Evolutionary conservation across 2,329 filamentous ascomycete species (phyloP), one percentile per base, ranked within the genome.

Genomic region (Xylaria sp.): DNA sequence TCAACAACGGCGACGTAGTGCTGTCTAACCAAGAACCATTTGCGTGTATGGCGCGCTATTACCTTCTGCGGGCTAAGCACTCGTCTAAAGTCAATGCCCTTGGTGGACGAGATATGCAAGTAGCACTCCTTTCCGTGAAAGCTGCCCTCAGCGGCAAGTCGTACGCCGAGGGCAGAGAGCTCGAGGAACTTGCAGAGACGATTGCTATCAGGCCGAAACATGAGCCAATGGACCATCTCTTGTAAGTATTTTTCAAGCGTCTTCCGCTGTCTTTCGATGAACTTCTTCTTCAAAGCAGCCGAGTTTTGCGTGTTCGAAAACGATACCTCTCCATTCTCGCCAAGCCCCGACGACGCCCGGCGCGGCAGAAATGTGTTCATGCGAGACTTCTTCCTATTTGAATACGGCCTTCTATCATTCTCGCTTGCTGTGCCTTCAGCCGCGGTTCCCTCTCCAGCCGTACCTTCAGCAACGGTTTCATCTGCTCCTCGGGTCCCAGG

Each of bases 1-100:
- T 97, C 93, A n/a, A 97, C 92, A 63, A 93, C 97, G 41, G 96
- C 93, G 55, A 99, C 88, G 68, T 99, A 99, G 75, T 92, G 97
- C 72, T 97, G 92, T 47, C 94, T 83, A n/a, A 99, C 92, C 18
- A 97, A 79, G 70, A 99, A 99, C 94, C 94, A 99, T 71, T 97
- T 97, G 17, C 92, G 91, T 56, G 86, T 89, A 72, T 97, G 92
- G 11, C 92, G 85, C 48, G 86, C 85, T 67, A 92, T 90, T 59
- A 96, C 82, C 65, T 92, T 87, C 47, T 84, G 80, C 0, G 91
- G 91, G 2, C 87, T 92, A 68, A 94, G 78, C 29, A 92, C 88
- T 61, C 88, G 88, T 57, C 92, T 84, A 66, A 93, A 92, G 71
- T 96, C 91, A 20, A 96, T 80, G 2, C 92, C 92, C 69, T 96